Evolutionary conservation across 2,329 filamentous ascomycete genomes (phyloP), one percentile per base, ranked within the genome.

Genomic region (Colletotrichum phormii): DNA sequence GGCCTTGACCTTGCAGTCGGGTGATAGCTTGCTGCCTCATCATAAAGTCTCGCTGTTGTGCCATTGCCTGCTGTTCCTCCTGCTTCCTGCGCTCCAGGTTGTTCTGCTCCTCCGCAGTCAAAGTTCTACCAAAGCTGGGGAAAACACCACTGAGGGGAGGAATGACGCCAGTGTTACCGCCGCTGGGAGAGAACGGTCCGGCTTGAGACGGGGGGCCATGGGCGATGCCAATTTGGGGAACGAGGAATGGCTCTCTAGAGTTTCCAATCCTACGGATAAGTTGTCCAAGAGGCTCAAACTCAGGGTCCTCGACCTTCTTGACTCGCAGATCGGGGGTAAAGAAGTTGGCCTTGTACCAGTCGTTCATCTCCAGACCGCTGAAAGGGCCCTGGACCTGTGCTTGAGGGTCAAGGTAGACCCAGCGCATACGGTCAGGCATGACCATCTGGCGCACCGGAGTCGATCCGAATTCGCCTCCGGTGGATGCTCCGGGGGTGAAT

Each of bases 291-390:
- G 96, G 97, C 82, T 99, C 97, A 78, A 98, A 99, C 62, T 99
- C 96, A 0, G 89, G 87, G 79, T 99, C 97, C 80, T 99, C 97
- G 5, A 96, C 87, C 81, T 98, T 98, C 85, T 97, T 98, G 37
- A 99, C 97, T 55, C 97, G 91, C 24, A 99, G 87, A 77, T 99
- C 96, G 0, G 96, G 92, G 0, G 95, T 97, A 83, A 99, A 99
- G 85, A 98, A 99, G 58, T 96, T 95, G 49, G 95, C 96, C 82
- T 98, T 98, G 84, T 98, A 99, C 97, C 97, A 99, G 78, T 99
- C 97, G 77, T 99, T 97, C 97, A 99, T 99, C 83, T 99, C 97
- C 62, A 99, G 86, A 1, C 97, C 97, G 51, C 95, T 98, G 84
- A 97, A 99, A 0, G 97, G 97, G 0, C 97, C 97, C 80, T 99